Base-by-base conservation (phyloP, 2,329 filamentous ascomycete species). In the Xenosphaeropsis pyriputrescens region DNA sequence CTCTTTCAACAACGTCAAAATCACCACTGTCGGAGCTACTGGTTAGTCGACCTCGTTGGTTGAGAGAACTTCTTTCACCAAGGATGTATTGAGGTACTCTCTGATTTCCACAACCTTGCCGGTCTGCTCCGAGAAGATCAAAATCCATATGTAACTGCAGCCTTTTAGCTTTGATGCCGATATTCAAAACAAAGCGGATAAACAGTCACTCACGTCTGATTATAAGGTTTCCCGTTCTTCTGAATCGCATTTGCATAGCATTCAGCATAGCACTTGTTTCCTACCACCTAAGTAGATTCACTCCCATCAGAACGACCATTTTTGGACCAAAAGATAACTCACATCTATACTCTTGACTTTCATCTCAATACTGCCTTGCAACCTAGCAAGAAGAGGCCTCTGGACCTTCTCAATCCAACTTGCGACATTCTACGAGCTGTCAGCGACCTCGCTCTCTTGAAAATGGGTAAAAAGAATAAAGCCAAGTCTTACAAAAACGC, bases 171-270 rank as follows among this genome's bases (percentile, higher is more conserved):
- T 26, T n/a, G n/a, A n/a, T n/a, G 29, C 9, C 9, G 29, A 6
- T 32, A 14, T 6, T 32, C 12, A 9, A 32, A 32, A 32, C 9
- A 18, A 9, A 14, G n/a, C 16, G 9, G 32, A 12, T 5, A n/a
- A 35, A 29, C 11, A 15, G 2, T n/a, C 22, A 37, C 36, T 26
- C 26, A 41, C 39, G 19, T 29, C 18, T 38, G 37, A 34, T 41
- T 39, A 36, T 44, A 42, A 5, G 26, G 39, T 26, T 32, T 41
- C 15, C 42, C 42, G 14, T 40, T 44, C 34, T 37, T 40, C 29
- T 44, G 42, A 16, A 29, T 38, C 14, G 17, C 38, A 34, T 17
- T 35, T 2, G 35, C 41, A 26, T 26, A 26, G 22, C 22, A 26
- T 26, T 26, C 22, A 3, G 22, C 22, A 11, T 6, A 26, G 8